Percentiles rank a stretch among this genome's conserved stretches.
phyloP scores from a whole-genome alignment of 2,329 filamentous ascomycete genomes.

The Trichoderma oligosporum region DNA sequence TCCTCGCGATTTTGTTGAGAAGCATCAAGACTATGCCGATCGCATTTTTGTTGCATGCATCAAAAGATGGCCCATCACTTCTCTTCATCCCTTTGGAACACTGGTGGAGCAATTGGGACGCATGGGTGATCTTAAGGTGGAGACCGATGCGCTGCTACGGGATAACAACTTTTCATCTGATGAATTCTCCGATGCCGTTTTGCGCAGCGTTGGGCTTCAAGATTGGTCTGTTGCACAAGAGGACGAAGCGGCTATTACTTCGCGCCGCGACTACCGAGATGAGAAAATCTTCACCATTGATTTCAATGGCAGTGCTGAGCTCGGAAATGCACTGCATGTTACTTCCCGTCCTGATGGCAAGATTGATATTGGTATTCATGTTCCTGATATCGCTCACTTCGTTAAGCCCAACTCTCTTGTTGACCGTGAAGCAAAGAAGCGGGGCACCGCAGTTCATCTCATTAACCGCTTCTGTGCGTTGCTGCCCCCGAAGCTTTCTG shows the following conservation, averaged over 20 bases:
- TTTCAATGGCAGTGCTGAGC: conserved; percentile 78
- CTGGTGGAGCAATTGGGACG: conserved; percentile 94
- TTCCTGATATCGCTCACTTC: conserved; percentile 93
- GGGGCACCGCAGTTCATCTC: conserved; percentile 90
- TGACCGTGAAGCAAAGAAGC: conserved; percentile 96
- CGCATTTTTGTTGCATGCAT: conserved; percentile 98
- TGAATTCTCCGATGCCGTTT: conserved; percentile 93
- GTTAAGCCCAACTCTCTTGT: conserved; percentile 94
- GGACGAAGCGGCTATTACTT: conserved; percentile 66
- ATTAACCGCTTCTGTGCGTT: conserved; percentile 85
- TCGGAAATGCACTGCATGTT: conserved; percentile 90
- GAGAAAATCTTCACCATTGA: conserved; percentile 92
- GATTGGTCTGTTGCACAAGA: conserved; percentile 88
- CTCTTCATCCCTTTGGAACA: conserved; percentile 97
- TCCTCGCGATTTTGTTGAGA: conserved; percentile 95
- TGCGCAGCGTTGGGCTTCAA: conserved; percentile 86
- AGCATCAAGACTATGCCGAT: conserved; percentile 95
- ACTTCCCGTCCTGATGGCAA: conserved; percentile 78
- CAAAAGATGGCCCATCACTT: conserved; percentile 99
- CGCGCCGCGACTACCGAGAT: conserved; percentile 83
- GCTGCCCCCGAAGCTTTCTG: conserved; percentile 79
- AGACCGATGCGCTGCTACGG: conserved; percentile 91
- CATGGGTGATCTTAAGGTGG: conserved; percentile 96
- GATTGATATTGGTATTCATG: conserved; percentile 91
- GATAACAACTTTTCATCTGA: conserved; percentile 99